Conservation (phyloP, 2,329 filamentous ascomycete genomes). For the Aspergillaceae sp. region DNA sequence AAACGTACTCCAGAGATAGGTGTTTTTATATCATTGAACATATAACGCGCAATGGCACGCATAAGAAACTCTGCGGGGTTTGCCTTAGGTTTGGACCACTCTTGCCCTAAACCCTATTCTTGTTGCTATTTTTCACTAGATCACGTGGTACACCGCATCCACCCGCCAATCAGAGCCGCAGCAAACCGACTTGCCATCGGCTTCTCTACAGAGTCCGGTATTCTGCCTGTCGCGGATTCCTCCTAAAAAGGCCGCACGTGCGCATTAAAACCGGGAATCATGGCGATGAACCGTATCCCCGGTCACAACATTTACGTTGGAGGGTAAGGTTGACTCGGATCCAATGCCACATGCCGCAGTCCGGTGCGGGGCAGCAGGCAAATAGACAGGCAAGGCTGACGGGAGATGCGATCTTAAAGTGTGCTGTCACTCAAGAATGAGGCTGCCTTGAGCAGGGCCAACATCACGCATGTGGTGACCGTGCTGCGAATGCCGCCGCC, state of each 20-base stretch:
- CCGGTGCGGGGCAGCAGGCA: neutral
- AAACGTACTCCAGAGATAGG: too few relatives aligned
- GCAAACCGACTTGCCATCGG: neutral
- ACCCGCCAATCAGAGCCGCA: neutral
- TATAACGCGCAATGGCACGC: too few relatives aligned
- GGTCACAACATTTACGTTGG: slow-evolving; percentile 69
- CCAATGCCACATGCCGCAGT: neutral
- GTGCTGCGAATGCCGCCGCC: slow-evolving; percentile 56
- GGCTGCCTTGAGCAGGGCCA: slow-evolving; percentile 58
- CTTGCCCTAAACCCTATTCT: neutral
- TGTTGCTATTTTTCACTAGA: neutral
- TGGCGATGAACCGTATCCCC: slow-evolving; percentile 55
- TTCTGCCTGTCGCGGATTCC: neutral
- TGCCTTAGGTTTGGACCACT: too few relatives aligned
- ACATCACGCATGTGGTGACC: slow-evolving; percentile 87
- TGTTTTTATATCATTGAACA: too few relatives aligned
- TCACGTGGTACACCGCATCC: neutral
- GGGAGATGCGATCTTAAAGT: slow-evolving; percentile 38
- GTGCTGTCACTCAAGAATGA: slow-evolving; percentile 70
- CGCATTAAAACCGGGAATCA: slow-evolving; percentile 5
- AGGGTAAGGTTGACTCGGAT: slow-evolving; percentile 47
- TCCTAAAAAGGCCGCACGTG: neutral
- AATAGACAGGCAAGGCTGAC: neutral
- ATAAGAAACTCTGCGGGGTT: too few relatives aligned
- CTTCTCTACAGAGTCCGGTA: neutral